phyloP scores from a whole-genome alignment of 805 yeast species.

The Spathaspora girioi region DNA sequence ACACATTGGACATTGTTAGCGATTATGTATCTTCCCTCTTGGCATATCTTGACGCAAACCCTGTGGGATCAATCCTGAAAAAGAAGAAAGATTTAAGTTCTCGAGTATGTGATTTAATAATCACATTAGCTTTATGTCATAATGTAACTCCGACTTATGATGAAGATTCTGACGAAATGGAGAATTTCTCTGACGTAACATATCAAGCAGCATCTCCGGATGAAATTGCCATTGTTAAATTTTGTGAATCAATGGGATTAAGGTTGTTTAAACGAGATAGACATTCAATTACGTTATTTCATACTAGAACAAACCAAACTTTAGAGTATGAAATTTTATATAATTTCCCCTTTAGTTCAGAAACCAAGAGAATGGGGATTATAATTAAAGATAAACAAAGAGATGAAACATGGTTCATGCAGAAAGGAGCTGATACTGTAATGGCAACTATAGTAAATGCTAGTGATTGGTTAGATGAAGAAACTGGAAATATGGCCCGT shows the following conservation, averaged over 20 bases:
- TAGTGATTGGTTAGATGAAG: slow-evolving; percentile 97
- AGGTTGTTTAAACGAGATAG: slow-evolving; percentile 81
- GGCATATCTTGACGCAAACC: slow-evolving; percentile 19
- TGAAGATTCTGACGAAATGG: slow-evolving; percentile 59
- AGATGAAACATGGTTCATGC: slow-evolving; percentile 77
- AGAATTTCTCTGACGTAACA: slow-evolving; percentile 28
- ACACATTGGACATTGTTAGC: slow-evolving; percentile 83
- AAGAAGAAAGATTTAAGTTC: slow-evolving; percentile 66
- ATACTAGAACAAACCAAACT: slow-evolving; percentile 50
- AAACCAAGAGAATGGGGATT: slow-evolving; percentile 94
- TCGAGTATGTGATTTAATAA: slow-evolving; percentile 74
- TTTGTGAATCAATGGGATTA: slow-evolving; percentile 83
- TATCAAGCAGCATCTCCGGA: slow-evolving; percentile 99
- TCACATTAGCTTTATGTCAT: slow-evolving; percentile 91
- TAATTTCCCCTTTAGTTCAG: slow-evolving; percentile 92
- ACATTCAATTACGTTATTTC: slow-evolving; percentile 62
- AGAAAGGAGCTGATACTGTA: slow-evolving; percentile 96
- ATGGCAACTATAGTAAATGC: slow-evolving; percentile 79
- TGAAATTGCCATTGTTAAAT: slow-evolving; percentile 94
- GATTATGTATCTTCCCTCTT: slow-evolving; percentile 49
- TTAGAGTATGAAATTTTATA: slow-evolving; percentile 67
- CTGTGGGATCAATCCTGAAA: background rate
- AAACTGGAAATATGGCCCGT: slow-evolving; percentile 95
- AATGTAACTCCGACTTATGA: slow-evolving; percentile 89
- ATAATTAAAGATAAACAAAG: slow-evolving; percentile 59